Evolutionary conservation across 139 green algal species (phyloP).

Genomic region (Dunaliella primolecta): DNA sequence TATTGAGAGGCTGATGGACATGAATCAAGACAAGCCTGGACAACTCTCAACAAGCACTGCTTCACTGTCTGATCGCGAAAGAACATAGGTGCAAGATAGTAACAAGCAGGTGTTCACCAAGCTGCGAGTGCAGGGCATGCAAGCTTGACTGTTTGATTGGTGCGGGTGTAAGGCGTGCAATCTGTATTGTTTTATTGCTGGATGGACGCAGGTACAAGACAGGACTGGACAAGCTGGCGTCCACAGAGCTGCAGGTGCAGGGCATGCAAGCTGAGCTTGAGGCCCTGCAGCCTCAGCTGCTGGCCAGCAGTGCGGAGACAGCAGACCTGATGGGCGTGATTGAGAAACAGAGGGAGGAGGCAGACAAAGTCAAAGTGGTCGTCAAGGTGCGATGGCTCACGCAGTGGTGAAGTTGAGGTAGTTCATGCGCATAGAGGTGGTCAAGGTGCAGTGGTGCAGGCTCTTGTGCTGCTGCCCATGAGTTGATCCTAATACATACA

Average conservation of each 20-base stretch:
- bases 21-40: too few species aligned
- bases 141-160: slow-evolving; percentile 65
- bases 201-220: slow-evolving; percentile 62
- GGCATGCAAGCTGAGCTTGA: slow-evolving; percentile 65
- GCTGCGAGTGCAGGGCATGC: slow-evolving; percentile 41
- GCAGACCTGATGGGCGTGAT: slow-evolving; percentile 64
- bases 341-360: slow-evolving; percentile 57
- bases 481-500: too few species aligned
- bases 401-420: too few species aligned
- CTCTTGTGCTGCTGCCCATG: too few species aligned
- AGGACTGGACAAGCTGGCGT: slow-evolving; percentile 67
- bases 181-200: too few species aligned
- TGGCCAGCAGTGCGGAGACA: slow-evolving; percentile 59
- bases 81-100: too few species aligned
- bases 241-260: slow-evolving; percentile 47
- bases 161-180: slow-evolving; percentile 44
- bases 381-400: slow-evolving; percentile 8
- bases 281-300: slow-evolving; percentile 67
- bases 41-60: too few species aligned
- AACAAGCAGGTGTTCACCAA: slow-evolving; percentile 67
- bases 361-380: slow-evolving; percentile 63
- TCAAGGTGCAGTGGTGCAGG: too few species aligned
- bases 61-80: too few species aligned
- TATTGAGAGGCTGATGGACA: too few species aligned
- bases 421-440: neutral